Evolutionary conservation across 129 eudicot species (phyloP), one percentile per base, ranked within the genome.

Genomic region (Flaveria trinervia): DNA sequence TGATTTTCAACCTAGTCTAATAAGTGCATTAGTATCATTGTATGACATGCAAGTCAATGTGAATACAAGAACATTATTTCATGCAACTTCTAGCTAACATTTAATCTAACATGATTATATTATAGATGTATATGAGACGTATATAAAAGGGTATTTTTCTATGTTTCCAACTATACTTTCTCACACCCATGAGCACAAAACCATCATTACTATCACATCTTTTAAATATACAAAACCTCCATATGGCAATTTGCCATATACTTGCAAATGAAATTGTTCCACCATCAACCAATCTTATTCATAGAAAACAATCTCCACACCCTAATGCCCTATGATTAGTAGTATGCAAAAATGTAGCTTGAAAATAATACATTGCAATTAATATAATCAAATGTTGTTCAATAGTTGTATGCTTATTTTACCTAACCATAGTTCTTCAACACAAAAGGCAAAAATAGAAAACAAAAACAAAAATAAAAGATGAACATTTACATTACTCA

Each of bases 401-500:
- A 56, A 80, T 74, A 80, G 80, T 20, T 74, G 74, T 74, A 67
- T 80, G 54, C 73, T 85, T 85, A 85, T 81, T 84, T 48, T 8
- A 78, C 76, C 83, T 81, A 72, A 44, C 76, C 77, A 66, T 7
- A 77, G 70, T 81, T 61, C 36, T 78, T 41, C 66, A 73, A 52
- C 81, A 60, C 54, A 60, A 79, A 64, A 60, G 13, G 41, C 33
- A 81, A 18, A 39, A 39, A 55, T 5, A 65, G 68, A 82, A 36
- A 36, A 36, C 41, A 36, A 36, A 25, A 13, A 17, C 33, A 81
- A 18, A 39, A 39, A 55, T 8, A 65, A 76, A 82, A 82, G 60
- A 77, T 62, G 59, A 72, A 71, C 84, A 81, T 85, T 66, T 85
- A 85, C 92, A 88, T 73, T 75, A 79, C 75, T 62, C 76, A 70